These are phyloP conservation scores for Linnemannia elongata DNA, from an alignment of 192 early-diverging fungal species.

Conservation along the genomic window DNA sequence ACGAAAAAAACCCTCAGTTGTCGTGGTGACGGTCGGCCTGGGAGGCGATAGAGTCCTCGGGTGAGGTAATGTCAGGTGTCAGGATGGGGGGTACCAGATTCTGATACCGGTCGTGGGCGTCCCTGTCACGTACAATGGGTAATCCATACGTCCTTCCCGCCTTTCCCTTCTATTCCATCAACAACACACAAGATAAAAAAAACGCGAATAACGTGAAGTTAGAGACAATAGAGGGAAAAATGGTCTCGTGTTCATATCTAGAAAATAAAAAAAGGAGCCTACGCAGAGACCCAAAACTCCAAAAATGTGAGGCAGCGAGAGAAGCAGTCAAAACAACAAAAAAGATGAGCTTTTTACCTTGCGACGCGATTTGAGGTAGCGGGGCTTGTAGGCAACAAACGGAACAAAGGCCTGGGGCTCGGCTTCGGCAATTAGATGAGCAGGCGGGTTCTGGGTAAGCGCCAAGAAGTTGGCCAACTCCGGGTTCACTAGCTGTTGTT, in stretches of 20 bases:
- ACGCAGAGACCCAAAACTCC: neutral
- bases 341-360: slow-evolving; percentile 12
- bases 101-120: neutral
- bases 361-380: slow-evolving; percentile 23
- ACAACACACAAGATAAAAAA: neutral
- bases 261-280: neutral
- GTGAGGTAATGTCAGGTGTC: slow-evolving; percentile 30
- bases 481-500: neutral
- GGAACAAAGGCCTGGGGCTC: slow-evolving; percentile 22
- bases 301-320: neutral
- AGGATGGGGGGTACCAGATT: neutral
- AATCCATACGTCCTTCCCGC: neutral
- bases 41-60: slow-evolving; percentile 11
- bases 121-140: slow-evolving; percentile 4
- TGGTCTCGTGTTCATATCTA: neutral
- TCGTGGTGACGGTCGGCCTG: neutral
- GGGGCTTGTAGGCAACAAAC: slow-evolving; percentile 18
- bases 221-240: neutral
- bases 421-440: neutral
- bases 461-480: slow-evolving; percentile 10
- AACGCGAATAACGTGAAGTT: too few species aligned
- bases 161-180: neutral
- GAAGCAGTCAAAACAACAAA: neutral
- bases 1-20: neutral
- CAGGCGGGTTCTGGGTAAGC: neutral